Base-by-base conservation (phyloP, 2,329 filamentous ascomycete genomes). In the Thielaviopsis euricoi region DNA sequence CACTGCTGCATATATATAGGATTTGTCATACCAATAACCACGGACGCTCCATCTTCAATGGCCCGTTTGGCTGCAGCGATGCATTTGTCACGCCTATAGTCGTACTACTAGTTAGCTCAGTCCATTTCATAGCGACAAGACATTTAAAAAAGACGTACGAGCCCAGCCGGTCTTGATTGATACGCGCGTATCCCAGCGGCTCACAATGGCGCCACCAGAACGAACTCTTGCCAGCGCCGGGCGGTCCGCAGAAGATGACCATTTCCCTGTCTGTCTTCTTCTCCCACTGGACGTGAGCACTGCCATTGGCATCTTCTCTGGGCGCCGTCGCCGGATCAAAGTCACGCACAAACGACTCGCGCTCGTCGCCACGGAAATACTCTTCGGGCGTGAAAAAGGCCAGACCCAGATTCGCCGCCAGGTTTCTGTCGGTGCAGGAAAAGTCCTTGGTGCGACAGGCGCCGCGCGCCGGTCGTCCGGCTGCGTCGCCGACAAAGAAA, bases 81-180 rank as follows among this genome's bases (percentile, higher is more conserved):
- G 68, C 83, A 86, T 64, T 80, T 85, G 53, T 82, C 77, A 61
- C 77, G 73, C 62, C 70, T 76, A 43, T 48, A 33, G n/a, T 6
- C 5, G 2, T 6, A 2, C 1, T 5, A 15, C n/a, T n/a, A 43
- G 37, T n/a, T 2, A n/a, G 2, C 1, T 17, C 37, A 43, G 13
- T n/a, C 37, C 15, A 3, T n/a, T 5, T n/a, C n/a, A n/a, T n/a
- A n/a, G n/a, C n/a, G n/a, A n/a, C 4, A 33, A 43, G 2, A 10
- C 37, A n/a, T 7, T 2, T 4, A 5, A 43, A 9, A 25, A 76
- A 29, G 22, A 63, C 67, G 6, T 23, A 68, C 68, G 80, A 85
- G 70, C 95, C 95, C 52, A 96, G 75, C 1, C 77, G 80, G 69
- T 97, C 93, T 71, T 97, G 93, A 65, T 97, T 98, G 29, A 96